phyloP scores from a whole-genome alignment of 164 flowering plant species.

The Dillenia turbinata region DNA sequence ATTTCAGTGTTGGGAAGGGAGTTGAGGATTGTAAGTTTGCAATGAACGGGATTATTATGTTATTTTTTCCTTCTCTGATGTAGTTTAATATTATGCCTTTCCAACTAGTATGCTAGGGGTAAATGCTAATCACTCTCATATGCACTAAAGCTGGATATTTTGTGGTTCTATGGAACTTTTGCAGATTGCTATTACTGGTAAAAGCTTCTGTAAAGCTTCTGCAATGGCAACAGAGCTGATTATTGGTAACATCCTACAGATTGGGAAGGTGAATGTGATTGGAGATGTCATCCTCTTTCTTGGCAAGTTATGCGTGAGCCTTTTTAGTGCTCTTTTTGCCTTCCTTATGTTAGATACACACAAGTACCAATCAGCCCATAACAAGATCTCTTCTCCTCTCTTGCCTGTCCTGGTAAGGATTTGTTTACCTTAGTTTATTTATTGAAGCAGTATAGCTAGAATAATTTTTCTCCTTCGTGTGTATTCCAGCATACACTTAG shows the following conservation, averaged over 20 bases:
- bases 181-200: constrained; percentile 97
- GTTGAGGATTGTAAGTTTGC: too few species aligned
- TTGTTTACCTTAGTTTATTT: neutral
- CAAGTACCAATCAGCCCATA: constrained; percentile 75
- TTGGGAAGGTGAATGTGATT: constrained; percentile 88
- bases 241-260: constrained; percentile 79
- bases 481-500: too few species aligned
- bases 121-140: too few species aligned
- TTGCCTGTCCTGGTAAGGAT: constrained; percentile 83
- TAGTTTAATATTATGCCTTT: too few species aligned
- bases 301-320: constrained; percentile 92
- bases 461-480: too few species aligned
- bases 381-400: constrained; percentile 88
- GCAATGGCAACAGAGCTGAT: constrained; percentile 83
- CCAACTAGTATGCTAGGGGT: too few species aligned
- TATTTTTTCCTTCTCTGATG: too few species aligned
- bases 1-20: too few species aligned
- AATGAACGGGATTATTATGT: too few species aligned
- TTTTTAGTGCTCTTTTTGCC: constrained; percentile 75
- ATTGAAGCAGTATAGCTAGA: too few species aligned
- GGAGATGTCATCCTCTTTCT: constrained; percentile 94
- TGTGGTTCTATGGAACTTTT: neutral
- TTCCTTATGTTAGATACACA: constrained; percentile 91
- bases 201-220: constrained; percentile 85
- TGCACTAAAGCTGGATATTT: too few species aligned